Evolutionary conservation across 1,139 yeast genomes (phyloP).

Genomic region (Suhomyces atakaporum): DNA sequence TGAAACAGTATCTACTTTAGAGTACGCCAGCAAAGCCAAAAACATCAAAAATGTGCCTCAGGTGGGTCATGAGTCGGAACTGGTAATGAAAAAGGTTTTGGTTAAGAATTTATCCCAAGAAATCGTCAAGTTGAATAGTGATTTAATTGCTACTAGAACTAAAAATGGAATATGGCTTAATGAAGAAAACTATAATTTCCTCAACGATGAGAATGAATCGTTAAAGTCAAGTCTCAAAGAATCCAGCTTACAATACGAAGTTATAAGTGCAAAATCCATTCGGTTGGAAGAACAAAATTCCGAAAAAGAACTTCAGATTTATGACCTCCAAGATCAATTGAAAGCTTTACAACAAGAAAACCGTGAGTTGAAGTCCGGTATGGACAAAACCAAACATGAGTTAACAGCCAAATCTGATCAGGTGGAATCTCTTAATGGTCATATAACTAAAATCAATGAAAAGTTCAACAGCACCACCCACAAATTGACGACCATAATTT

Average conservation of each 20-base stretch:
- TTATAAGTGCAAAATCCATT: slow-evolving; percentile 4
- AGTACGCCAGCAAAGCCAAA: slow-evolving; percentile 82
- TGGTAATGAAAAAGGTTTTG: slow-evolving; percentile 58
- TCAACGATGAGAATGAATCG: slow-evolving; percentile 40
- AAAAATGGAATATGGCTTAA: slow-evolving; percentile 65
- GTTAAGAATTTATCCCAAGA: slow-evolving; percentile 60
- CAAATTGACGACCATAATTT: slow-evolving; percentile 17
- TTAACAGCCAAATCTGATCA: slow-evolving; percentile 12
- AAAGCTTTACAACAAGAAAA: not conserved
- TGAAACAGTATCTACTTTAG: slow-evolving; percentile 80
- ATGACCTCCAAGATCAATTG: not conserved
- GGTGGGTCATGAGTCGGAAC: slow-evolving; percentile 50
- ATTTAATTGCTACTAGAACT: slow-evolving; percentile 60
- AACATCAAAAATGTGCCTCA: slow-evolving; percentile 76
- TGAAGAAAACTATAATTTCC: slow-evolving; percentile 54
- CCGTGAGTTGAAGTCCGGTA: not conserved
- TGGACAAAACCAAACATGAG: slow-evolving; percentile 1
- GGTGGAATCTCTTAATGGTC: slow-evolving; percentile 12
- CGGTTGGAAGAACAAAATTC: slow-evolving; percentile 5
- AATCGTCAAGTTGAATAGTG: slow-evolving; percentile 55
- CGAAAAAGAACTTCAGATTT: slow-evolving; percentile 5
- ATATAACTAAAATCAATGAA: slow-evolving; percentile 15
- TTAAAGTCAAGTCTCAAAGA: slow-evolving; percentile 29
- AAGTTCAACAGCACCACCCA: slow-evolving; percentile 17
- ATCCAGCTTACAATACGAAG: slow-evolving; percentile 10